A percentile compares a stretch with the other conserved stretches of the same genome.
phyloP scores from a whole-genome alignment of 1,284 basidiomycete genomes.

The Wallemia hederae region DNA sequence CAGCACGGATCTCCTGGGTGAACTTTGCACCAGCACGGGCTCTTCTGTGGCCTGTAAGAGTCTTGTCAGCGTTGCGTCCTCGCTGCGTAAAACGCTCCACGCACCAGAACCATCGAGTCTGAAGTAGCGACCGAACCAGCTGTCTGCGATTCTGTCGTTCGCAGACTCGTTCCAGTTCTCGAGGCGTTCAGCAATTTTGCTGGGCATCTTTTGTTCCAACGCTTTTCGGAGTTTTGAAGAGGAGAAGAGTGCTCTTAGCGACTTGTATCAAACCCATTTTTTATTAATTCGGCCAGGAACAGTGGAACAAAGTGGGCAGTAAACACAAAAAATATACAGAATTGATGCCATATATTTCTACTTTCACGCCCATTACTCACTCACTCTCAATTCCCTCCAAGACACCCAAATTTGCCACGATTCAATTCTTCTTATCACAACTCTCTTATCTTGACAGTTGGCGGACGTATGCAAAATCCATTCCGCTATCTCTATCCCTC shows the following conservation, averaged over 20 bases:
- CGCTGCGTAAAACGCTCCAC: conserved; percentile 10
- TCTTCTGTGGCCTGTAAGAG: neutral
- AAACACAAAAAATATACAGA: too few relatives aligned
- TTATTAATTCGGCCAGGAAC: neutral
- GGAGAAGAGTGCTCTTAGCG: neutral
- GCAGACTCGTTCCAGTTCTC: conserved; percentile 5
- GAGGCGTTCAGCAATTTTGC: neutral
- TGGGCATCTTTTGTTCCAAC: neutral
- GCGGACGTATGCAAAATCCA: too few relatives aligned
- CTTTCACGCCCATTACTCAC: too few relatives aligned
- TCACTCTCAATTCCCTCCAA: too few relatives aligned
- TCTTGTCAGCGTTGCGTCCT: too few relatives aligned
- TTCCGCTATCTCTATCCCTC: too few relatives aligned
- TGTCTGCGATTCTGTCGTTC: conserved; percentile 28
- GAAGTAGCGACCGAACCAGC: conserved; percentile 48
- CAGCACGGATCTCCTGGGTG: conserved; percentile 45
- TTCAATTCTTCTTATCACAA: too few relatives aligned
- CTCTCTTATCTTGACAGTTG: too few relatives aligned
- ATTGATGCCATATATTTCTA: too few relatives aligned
- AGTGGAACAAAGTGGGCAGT: neutral
- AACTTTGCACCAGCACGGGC: neutral
- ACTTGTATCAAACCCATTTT: neutral
- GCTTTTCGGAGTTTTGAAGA: neutral
- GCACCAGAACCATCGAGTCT: conserved; percentile 49
- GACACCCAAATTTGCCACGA: too few relatives aligned